Conservation (phyloP, 148 eudicot species). For the Gaultheria prostrata region DNA sequence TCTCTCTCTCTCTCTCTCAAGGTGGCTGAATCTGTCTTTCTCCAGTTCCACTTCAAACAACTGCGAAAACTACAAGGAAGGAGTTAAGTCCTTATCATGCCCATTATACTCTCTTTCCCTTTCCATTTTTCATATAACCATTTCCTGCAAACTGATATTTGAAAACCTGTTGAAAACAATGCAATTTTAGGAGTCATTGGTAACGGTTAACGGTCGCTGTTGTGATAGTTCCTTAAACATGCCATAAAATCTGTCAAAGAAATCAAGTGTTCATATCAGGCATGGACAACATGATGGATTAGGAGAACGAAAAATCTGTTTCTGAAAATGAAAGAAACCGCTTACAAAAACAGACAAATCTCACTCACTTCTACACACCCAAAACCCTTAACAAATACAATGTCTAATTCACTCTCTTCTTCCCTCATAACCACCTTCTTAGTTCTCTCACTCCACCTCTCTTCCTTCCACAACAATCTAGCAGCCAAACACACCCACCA, state of each 20-base stretch:
- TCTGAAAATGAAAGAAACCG: conserved; percentile 19
- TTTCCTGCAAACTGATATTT: neutral
- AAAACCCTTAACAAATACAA: neutral
- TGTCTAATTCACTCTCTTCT: conserved; percentile 31
- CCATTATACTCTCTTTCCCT: neutral
- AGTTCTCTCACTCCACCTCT: conserved; percentile 16
- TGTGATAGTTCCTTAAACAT: conserved; percentile 10
- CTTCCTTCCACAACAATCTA: conserved; percentile 21
- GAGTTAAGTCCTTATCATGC: conserved; percentile 31
- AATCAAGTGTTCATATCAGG: neutral
- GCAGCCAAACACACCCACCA: conserved; percentile 37
- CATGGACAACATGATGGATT: conserved; percentile 21
- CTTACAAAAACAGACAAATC: conserved; percentile 24
- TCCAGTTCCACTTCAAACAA: conserved; percentile 24
- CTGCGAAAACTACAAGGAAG: conserved; percentile 32
- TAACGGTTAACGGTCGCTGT: conserved; percentile 30
- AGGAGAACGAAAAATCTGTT: neutral
- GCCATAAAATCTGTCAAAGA: neutral
- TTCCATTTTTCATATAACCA: neutral
- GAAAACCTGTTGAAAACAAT: conserved; percentile 4
- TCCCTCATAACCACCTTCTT: conserved; percentile 18
- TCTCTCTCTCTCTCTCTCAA: neutral
- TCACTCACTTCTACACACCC: neutral
- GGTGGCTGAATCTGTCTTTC: conserved; percentile 21
- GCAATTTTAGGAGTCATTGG: neutral